Percentiles rank a stretch among this genome's conserved stretches.
Evolutionary conservation across 2,329 filamentous ascomycete genomes (phyloP).

Genomic region (Hypoxylon sp.): DNA sequence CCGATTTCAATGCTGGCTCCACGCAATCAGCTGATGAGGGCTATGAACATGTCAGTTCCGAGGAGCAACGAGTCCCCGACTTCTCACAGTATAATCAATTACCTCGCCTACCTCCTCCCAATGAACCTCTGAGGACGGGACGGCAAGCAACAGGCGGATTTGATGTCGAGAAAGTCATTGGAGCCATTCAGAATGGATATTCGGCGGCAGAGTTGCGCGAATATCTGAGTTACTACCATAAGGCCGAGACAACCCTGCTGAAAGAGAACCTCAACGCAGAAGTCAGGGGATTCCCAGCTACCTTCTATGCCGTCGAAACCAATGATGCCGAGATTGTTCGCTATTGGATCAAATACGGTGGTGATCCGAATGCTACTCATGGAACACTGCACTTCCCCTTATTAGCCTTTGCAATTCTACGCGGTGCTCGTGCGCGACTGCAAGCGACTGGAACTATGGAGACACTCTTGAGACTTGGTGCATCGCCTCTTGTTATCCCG

Average conservation of each 20-base stretch:
- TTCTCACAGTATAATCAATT: slow-evolving; percentile 34
- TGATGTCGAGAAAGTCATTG: slow-evolving; percentile 33
- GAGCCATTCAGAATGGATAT: slow-evolving; percentile 38
- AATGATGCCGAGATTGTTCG: slow-evolving; percentile 41
- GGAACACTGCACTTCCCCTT: slow-evolving; percentile 38
- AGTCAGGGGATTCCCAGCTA: slow-evolving; percentile 42
- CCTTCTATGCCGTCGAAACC: slow-evolving; percentile 47
- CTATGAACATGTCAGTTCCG: slow-evolving; percentile 24
- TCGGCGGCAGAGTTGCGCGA: slow-evolving; percentile 26
- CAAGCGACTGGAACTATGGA: slow-evolving; percentile 33
- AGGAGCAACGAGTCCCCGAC: slow-evolving; percentile 22
- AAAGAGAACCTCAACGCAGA: slow-evolving; percentile 38
- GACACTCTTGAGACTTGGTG: slow-evolving; percentile 44
- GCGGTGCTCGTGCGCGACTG: slow-evolving; percentile 15
- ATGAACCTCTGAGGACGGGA: not conserved
- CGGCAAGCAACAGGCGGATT: slow-evolving; percentile 10
- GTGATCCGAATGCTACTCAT: slow-evolving; percentile 41
- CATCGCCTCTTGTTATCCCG: slow-evolving; percentile 42
- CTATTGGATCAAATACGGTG: slow-evolving; percentile 45
- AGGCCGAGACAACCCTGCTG: slow-evolving; percentile 18
- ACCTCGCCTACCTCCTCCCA: slow-evolving; percentile 27
- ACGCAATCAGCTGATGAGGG: slow-evolving; percentile 29
- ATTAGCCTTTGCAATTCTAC: slow-evolving; percentile 45
- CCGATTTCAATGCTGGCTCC: slow-evolving; percentile 31
- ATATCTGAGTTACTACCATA: slow-evolving; percentile 32